These are phyloP conservation scores for Aureobasidium sp. DNA, from an alignment of 2,329 filamentous ascomycete genomes.

Conservation along the genomic window DNA sequence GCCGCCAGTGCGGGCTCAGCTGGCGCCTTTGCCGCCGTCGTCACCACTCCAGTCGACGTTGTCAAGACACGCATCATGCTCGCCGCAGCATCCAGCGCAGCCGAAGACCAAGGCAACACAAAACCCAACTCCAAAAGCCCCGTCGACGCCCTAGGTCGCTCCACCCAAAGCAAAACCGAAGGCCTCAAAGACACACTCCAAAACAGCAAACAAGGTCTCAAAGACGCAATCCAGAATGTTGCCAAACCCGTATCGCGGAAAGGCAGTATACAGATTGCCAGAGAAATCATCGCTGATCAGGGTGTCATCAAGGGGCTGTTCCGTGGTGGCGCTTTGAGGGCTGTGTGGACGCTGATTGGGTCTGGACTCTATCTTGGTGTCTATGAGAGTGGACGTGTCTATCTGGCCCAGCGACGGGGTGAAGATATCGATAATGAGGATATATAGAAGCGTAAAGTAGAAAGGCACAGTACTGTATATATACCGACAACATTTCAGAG, in stretches of 20 bases:
- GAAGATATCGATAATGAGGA: constrained; percentile 31
- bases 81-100: constrained; percentile 40
- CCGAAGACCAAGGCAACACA: constrained; percentile 18
- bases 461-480: neutral
- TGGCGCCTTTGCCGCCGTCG: constrained; percentile 63
- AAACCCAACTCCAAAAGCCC: constrained; percentile 18
- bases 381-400: constrained; percentile 68
- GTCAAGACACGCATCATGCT: constrained; percentile 89
- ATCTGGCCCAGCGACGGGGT: constrained; percentile 37
- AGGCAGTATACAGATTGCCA: constrained; percentile 51
- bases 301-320: constrained; percentile 65
- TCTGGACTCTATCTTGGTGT: constrained; percentile 78
- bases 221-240: constrained; percentile 17
- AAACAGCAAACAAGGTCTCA: constrained; percentile 6
- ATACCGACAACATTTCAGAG: neutral
- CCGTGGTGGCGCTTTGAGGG: constrained; percentile 63
- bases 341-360: constrained; percentile 72
- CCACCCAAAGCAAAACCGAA: constrained; percentile 25
- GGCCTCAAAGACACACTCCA: constrained; percentile 16
- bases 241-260: constrained; percentile 26
- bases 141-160: constrained; percentile 36
- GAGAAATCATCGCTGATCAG: constrained; percentile 55
- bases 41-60: constrained; percentile 87
- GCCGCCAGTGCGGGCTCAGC: constrained; percentile 65
- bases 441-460: neutral